phyloP scores from a whole-genome alignment of 208 protist genomes.

The Trypanosoma grayi region DNA sequence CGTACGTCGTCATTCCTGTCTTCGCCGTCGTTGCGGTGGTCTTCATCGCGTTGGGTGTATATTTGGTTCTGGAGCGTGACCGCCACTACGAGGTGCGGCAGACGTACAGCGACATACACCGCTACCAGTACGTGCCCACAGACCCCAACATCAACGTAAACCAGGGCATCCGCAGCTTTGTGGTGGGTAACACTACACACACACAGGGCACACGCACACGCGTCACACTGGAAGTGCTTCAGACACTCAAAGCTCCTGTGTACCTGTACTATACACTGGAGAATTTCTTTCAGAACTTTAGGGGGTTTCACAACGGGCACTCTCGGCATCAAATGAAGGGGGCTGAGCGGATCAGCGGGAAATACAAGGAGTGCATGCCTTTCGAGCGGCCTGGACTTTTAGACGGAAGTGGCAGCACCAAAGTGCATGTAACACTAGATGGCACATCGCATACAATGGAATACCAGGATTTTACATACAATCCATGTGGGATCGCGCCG shows the following conservation, averaged over 20 bases:
- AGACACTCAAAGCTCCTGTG: conserved; percentile 86
- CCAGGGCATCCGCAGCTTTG: conserved; percentile 54
- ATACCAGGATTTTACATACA: conserved; percentile 66
- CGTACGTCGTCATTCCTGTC: conserved; percentile 46
- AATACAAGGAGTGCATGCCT: conserved; percentile 49
- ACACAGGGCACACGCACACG: conserved; percentile 71
- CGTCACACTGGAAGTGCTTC: conserved; percentile 43
- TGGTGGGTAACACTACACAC: conserved; percentile 40
- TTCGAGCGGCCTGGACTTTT: conserved; percentile 46
- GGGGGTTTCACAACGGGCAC: conserved; percentile 86
- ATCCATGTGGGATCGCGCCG: conserved; percentile 95
- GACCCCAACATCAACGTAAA: conserved; percentile 68
- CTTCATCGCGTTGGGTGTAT: conserved; percentile 43
- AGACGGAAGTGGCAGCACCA: conserved; percentile 4
- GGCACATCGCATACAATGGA: conserved; percentile 4
- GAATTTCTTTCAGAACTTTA: conserved; percentile 98
- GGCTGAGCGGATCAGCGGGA: conserved; percentile 23
- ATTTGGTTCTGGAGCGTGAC: conserved; percentile 37
- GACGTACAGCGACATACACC: conserved; percentile 63
- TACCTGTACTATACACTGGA: conserved; percentile 97
- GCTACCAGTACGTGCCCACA: conserved; percentile 75
- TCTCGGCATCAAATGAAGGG: conserved; percentile 62
- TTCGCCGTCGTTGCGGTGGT: conserved; percentile 53
- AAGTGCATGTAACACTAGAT: conserved; percentile 21
- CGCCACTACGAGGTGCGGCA: conserved; percentile 31